Evolutionary conservation across 2,329 filamentous ascomycete species (phyloP), one percentile per base, ranked within the genome.

Genomic region (Stromatinia cepivora): DNA sequence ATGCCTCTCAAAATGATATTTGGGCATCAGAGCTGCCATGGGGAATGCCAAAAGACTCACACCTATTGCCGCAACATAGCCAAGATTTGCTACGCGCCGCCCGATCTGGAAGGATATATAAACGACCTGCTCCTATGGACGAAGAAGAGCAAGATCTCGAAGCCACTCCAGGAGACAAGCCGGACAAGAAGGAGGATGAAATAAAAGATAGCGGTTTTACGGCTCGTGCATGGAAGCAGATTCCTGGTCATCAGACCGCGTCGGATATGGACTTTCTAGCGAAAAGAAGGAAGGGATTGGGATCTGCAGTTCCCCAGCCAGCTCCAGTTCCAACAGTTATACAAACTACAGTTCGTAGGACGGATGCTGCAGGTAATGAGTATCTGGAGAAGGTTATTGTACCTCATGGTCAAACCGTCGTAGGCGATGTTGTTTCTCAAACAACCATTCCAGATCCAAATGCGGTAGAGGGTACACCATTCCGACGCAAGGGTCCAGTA

Each of bases 361-460:
- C 90, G 15, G 92, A 97, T 77, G 89, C 90, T 6, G 87, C 88
- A 0, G 94, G 94, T 34, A 94, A 94, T 75, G 86, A 92, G 13
- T 92, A 92, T 71, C 89, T 94, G 2, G 93, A 95, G 79, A 92
- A 96, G 76, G 88, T 95, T 10, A 91, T 92, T 28, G 85, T 97
- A 5, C 87, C 88, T 7, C 91, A 94, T 69, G 93, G 93, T 0
- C 91, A 95, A 77, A 83, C 84, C 7, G 86, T 97, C 0, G 91
- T 94, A 72, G 93, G 93, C 69, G 93, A 97, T 77, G 89, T 97
- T 64, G 87, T 92, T 70, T 84, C 84, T 3, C 86, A 87, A 52
- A 84, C 84, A 8, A 82, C 88, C 45, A 87, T 88, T 59, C 88
- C 89, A 74, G 83, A 85, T 56, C 84, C 89, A 69, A 86, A 87